Conservation (phyloP, 2,329 filamentous ascomycete species). For the Cercospora citrullina region DNA sequence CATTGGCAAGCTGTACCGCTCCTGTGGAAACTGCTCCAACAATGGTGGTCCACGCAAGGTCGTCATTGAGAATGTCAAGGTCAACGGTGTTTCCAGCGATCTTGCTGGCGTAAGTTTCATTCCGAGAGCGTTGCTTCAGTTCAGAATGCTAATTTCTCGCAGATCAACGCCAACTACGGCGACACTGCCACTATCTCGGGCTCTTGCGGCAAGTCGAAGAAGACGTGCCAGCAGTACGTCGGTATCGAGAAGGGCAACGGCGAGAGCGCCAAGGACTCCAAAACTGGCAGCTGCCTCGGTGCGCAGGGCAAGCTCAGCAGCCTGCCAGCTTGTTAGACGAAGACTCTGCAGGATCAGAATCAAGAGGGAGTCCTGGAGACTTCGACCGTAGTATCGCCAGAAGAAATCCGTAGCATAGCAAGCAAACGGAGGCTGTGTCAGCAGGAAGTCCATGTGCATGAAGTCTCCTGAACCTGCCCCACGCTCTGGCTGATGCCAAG, state of each 20-base stretch:
- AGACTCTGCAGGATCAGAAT: neutral
- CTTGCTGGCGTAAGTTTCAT: conserved; percentile 21
- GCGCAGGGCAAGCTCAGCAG: conserved; percentile 17
- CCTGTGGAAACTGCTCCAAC: conserved; percentile 53
- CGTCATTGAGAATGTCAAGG: conserved; percentile 21
- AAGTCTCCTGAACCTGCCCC: neutral
- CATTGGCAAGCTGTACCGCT: conserved; percentile 53
- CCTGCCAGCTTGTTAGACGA: conserved; percentile 18
- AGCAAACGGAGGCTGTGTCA: neutral
- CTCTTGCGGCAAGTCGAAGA: conserved; percentile 24
- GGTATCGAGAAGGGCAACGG: conserved; percentile 23
- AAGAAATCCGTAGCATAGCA: neutral
- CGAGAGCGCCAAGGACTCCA: conserved; percentile 12
- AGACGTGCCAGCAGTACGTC: conserved; percentile 23
- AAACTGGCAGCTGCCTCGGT: conserved; percentile 19
- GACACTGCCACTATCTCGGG: conserved; percentile 23
- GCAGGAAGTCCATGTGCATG: neutral
- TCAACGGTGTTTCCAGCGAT: conserved; percentile 25
- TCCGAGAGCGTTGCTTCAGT: neutral
- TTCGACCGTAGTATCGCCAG: neutral
- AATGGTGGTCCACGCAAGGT: conserved; percentile 28
- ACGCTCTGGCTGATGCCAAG: neutral
- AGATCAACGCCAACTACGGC: conserved; percentile 23
- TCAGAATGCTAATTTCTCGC: neutral
- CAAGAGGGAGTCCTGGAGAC: neutral